Percentiles rank a stretch among this genome's conserved stretches.
Evolutionary conservation across 2,329 filamentous ascomycete species (phyloP).

Genomic region (Scedosporium minutisporum): DNA sequence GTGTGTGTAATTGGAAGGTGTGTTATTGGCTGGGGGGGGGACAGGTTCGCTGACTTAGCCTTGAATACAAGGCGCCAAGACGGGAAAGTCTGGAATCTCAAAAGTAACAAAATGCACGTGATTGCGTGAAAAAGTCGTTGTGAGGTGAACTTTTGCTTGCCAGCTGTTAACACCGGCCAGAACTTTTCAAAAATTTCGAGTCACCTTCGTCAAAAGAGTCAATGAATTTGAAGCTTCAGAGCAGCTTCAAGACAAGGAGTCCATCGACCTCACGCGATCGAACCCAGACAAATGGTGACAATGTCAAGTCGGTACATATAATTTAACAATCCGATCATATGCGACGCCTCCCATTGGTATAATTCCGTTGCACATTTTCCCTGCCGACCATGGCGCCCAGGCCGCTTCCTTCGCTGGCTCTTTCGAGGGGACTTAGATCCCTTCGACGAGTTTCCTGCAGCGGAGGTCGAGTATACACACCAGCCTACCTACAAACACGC

Average conservation of each 20-base stretch:
- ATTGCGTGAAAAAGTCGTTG: neutral
- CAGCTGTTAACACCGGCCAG: constrained; percentile 1
- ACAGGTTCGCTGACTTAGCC: constrained; percentile 3
- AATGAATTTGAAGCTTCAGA: neutral
- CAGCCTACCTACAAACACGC: constrained; percentile 14
- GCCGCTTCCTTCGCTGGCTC: neutral
- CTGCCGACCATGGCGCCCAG: constrained; percentile 1
- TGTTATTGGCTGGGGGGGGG: constrained; percentile 31
- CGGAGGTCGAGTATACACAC: neutral
- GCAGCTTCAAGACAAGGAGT: neutral
- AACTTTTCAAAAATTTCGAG: neutral
- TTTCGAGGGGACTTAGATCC: neutral
- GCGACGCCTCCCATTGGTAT: neutral
- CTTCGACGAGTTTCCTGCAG: neutral
- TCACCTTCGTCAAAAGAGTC: neutral
- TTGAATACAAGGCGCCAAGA: constrained; percentile 8
- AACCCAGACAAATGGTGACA: neutral
- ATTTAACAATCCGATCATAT: neutral
- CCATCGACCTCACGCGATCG: neutral
- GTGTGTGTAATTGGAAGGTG: constrained; percentile 25
- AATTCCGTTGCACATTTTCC: neutral
- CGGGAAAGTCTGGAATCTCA: neutral
- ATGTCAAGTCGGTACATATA: neutral
- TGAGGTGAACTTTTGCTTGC: neutral
- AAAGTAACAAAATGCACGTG: neutral